Conservation (phyloP, 306 rosid species). For the Fragaria iinumae region DNA sequence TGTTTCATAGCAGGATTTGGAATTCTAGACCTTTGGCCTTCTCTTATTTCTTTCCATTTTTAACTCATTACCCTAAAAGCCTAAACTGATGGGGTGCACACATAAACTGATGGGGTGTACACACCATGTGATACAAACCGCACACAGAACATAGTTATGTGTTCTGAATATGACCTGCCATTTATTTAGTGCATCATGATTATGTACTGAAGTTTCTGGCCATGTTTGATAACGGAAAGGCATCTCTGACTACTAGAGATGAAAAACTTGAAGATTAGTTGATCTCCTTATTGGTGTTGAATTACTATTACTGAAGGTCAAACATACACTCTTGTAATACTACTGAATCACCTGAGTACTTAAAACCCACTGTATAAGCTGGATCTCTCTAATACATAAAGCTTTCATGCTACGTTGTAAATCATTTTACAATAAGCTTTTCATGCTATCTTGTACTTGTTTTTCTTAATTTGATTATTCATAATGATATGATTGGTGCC, state of each 20-base stretch:
- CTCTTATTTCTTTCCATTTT: neutral
- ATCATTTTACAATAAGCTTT: neutral
- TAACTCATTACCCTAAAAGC: too few relatives aligned
- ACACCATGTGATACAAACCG: too few relatives aligned
- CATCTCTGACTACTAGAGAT: neutral
- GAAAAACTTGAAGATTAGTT: neutral
- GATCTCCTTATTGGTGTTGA: neutral
- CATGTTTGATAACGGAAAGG: neutral
- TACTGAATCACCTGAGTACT: neutral
- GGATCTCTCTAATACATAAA: neutral
- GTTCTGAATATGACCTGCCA: neutral
- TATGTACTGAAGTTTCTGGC: neutral
- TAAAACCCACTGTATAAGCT: neutral
- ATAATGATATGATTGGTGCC: neutral
- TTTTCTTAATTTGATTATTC: neutral
- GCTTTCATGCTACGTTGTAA: neutral
- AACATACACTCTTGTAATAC: neutral
- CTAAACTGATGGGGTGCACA: neutral
- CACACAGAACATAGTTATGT: neutral
- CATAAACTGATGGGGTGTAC: too few relatives aligned
- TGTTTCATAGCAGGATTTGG: neutral
- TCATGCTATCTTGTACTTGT: neutral
- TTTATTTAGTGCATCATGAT: neutral
- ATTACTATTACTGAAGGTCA: neutral
- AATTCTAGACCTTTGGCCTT: neutral